Evolutionary conservation across 1,284 basidiomycete species (phyloP), one percentile per base, ranked within the genome.

Genomic region (Singerocomus rubriflavus): DNA sequence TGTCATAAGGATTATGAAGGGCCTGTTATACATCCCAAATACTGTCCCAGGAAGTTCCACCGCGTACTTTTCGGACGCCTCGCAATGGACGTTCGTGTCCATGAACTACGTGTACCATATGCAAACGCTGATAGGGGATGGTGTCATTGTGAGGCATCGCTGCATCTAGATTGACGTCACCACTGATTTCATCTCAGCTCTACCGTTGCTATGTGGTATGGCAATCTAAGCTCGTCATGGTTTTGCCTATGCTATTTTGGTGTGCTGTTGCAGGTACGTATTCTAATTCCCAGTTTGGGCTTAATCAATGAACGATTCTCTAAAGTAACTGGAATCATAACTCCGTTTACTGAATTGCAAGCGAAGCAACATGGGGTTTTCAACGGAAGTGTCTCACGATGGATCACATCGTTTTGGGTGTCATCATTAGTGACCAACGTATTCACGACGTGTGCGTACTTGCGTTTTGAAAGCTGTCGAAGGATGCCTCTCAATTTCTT

Each of bases 61-160:
- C 12, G 31, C 5, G 7, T 68, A 49, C 48, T 63, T 63, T 38
- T 47, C 42, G 0, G 50, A 56, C 39, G 45, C 59, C 5, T 56
- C 66, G 3, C 49, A 59, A 11, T 48, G 53, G 32, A 65, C 62
- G 4, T 64, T 57, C 35, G 50, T 61, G 17, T 56, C 50, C 37
- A 66, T 62, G 43, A 61, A 52, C 44, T 53, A 54, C 2, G 33
- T 68, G 3, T 68, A 61, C 44, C 54, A 57, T 29, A 44, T 48
- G 3, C 66, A 68, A 41, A 68, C 67, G 1, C 57, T 67, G 16
- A 57, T 66, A 37, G 61, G 64, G 5, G 66, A 70, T 32, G 64
- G 57, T 16, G 65, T 51, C n/a, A 10, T 36, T 6, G 53, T 57
- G 13, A 59, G 50, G 21, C 21, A 21, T 21, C 31, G n/a, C 34